Percentiles rank a stretch among this genome's conserved stretches.
Evolutionary conservation across 1,284 basidiomycete genomes (phyloP).

Genomic region (Ustilago trichophora): DNA sequence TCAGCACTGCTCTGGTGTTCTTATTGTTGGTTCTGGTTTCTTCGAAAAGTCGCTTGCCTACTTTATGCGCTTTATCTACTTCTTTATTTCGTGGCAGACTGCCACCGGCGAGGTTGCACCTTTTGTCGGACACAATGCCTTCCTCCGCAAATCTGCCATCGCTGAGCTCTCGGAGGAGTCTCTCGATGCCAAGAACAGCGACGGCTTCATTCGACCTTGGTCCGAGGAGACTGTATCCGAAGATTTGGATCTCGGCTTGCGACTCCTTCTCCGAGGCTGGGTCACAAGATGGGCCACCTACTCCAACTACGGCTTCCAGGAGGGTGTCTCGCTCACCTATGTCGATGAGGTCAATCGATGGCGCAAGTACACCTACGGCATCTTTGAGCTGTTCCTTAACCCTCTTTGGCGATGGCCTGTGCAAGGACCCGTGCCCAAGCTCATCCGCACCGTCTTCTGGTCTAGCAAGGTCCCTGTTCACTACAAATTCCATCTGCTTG

Average conservation of each 20-base stretch:
- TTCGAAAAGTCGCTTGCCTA: constrained; percentile 86
- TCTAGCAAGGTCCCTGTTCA: constrained; percentile 71
- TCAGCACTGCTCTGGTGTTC: constrained; percentile 81
- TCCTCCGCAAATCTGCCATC: constrained; percentile 72
- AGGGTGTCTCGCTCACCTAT: constrained; percentile 79
- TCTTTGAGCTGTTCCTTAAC: constrained; percentile 66
- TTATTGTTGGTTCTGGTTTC: constrained; percentile 85
- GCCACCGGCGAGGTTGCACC: constrained; percentile 69
- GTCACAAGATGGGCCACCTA: constrained; percentile 85
- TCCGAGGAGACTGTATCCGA: constrained; percentile 82
- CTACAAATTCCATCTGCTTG: constrained; percentile 76
- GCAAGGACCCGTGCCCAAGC: constrained; percentile 79
- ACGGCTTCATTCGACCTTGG: constrained; percentile 76
- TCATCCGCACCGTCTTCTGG: constrained; percentile 75
- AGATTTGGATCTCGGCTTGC: constrained; percentile 80
- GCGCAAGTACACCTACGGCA: constrained; percentile 85
- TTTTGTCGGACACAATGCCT: constrained; percentile 81
- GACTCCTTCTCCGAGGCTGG: constrained; percentile 69
- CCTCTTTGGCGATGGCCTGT: constrained; percentile 73
- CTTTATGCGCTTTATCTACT: constrained; percentile 69
- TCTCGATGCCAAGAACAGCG: constrained; percentile 74
- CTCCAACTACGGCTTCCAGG: constrained; percentile 81
- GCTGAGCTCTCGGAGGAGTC: constrained; percentile 76
- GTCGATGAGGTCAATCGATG: constrained; percentile 83
- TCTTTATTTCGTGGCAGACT: constrained; percentile 69